Base-by-base conservation (phyloP, 2,329 filamentous ascomycete species). In the Helotiales sp. region DNA sequence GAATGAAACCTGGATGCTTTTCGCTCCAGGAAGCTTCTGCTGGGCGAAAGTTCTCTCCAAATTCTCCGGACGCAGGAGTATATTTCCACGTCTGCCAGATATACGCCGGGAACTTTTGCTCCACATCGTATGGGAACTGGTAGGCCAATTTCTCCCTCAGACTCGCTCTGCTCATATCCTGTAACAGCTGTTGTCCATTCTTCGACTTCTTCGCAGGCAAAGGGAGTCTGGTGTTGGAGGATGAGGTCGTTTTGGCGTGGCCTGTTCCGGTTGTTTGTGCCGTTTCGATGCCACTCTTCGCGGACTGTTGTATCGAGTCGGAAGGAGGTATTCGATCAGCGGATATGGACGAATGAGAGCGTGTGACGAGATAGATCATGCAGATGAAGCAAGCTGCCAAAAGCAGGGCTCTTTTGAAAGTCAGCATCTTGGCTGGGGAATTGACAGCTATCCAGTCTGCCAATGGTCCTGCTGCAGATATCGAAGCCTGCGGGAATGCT, bases 31-130 rank as follows among this genome's bases (percentile, higher is more conserved):
- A 92, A 13, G 91, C 90, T 76, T 98, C 95, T 59, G 91, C 82
- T 47, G 89, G 85, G 61, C 93, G 87, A 71, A 96, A 93, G 19
- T 79, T 76, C 61, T 88, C 84, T 10, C 75, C 76, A 71, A 99
- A 99, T 61, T 90, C 81, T 51, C 84, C 80, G 22, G 91, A 89
- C 1, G 87, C 83, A 0, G 93, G 93, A 0, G 86, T 90, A 69
- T 85, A 88, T 74, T 96, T 97, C 95, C 95, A 99, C 13, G 95
- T 99, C 80, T 99, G 95, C 95, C 95, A 99, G 71, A 99, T 96
- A 78, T 96, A 98, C 56, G 92, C 93, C 2, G 95, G 95, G 73
- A 98, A 98, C 73, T 93, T 96, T 66, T 81, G 75, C 70, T 92
- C 86, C 62, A 93, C 81, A 69, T 96, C 90, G 79, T 98, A 99